A percentile compares a stretch with the other conserved stretches of the same genome.
phyloP scores from a whole-genome alignment of 768 basidiomycete genomes.

The Trichaptum fuscoviolaceum region DNA sequence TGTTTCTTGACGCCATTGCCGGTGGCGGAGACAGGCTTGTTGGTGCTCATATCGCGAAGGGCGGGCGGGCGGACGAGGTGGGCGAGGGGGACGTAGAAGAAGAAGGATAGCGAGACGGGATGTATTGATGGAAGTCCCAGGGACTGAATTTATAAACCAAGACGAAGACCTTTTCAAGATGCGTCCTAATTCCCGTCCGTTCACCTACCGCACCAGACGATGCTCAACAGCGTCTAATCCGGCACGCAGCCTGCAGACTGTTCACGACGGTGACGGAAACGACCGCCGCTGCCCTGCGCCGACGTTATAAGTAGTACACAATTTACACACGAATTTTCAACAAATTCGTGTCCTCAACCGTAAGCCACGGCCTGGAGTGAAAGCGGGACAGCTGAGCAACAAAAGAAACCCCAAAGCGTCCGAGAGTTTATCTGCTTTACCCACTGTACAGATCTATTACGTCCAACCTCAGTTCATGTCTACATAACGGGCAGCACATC shows the following conservation, averaged over 20 bases:
- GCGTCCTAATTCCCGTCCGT: background rate
- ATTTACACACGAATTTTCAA: background rate
- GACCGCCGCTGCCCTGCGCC: background rate
- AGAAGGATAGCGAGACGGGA: slow-evolving; percentile 3
- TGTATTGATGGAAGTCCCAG: slow-evolving; percentile 2
- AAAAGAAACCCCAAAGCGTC: background rate
- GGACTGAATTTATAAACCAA: background rate
- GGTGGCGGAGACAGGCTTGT: slow-evolving; percentile 1
- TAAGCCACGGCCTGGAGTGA: background rate
- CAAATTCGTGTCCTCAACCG: background rate
- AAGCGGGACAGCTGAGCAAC: background rate
- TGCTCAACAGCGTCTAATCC: background rate
- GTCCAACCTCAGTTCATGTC: background rate
- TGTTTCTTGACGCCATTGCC: slow-evolving; percentile 47
- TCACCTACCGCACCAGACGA: background rate
- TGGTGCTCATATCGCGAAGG: slow-evolving; percentile 8
- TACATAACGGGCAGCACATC: background rate
- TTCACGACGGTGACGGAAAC: background rate
- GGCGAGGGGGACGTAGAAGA: background rate
- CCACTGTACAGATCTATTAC: background rate
- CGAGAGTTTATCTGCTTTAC: background rate
- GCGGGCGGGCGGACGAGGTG: slow-evolving; percentile 8
- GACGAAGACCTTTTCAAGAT: background rate
- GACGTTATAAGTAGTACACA: background rate
- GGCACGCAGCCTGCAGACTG: background rate